Percentiles rank a stretch among this genome's conserved stretches.
Conservation (phyloP, 1,284 basidiomycete genomes). For the Abortiporus biennis region DNA sequence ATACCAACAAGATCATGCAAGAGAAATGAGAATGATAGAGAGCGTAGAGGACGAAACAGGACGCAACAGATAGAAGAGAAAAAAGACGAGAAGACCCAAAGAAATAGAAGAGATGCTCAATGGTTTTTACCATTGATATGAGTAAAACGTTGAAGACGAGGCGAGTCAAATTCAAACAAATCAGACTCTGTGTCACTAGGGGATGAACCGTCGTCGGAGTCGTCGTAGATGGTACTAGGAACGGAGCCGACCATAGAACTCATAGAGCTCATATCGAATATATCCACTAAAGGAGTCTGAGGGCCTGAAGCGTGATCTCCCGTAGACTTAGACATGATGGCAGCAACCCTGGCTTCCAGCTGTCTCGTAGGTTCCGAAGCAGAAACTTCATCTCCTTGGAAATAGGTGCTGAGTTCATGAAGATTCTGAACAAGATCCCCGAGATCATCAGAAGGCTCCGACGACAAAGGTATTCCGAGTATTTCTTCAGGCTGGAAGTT, state of each 20-base stretch:
- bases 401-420: slow-evolving; percentile 83
- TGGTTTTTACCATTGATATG: neutral
- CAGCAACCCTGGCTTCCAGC: slow-evolving; percentile 71
- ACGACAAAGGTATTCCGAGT: slow-evolving; percentile 18
- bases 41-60: neutral
- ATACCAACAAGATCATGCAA: too few species aligned
- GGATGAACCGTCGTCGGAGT: slow-evolving; percentile 32
- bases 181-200: slow-evolving; percentile 58
- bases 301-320: slow-evolving; percentile 48
- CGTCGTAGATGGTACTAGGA: slow-evolving; percentile 35
- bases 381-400: slow-evolving; percentile 49
- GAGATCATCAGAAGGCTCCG: slow-evolving; percentile 49
- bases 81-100: neutral
- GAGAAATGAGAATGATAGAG: neutral
- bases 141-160: slow-evolving; percentile 3
- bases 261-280: slow-evolving; percentile 54
- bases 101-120: neutral
- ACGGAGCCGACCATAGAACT: too few species aligned
- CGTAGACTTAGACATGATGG: slow-evolving; percentile 72
- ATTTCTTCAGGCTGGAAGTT: slow-evolving; percentile 55
- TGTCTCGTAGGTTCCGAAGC: slow-evolving; percentile 43
- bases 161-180: slow-evolving; percentile 64
- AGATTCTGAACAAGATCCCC: slow-evolving; percentile 83
- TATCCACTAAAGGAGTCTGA: slow-evolving; percentile 73
- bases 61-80: neutral